These are phyloP conservation scores for Gnaphalium uliginosum DNA, from an alignment of 129 eudicot genomes.

Conservation along the genomic window DNA sequence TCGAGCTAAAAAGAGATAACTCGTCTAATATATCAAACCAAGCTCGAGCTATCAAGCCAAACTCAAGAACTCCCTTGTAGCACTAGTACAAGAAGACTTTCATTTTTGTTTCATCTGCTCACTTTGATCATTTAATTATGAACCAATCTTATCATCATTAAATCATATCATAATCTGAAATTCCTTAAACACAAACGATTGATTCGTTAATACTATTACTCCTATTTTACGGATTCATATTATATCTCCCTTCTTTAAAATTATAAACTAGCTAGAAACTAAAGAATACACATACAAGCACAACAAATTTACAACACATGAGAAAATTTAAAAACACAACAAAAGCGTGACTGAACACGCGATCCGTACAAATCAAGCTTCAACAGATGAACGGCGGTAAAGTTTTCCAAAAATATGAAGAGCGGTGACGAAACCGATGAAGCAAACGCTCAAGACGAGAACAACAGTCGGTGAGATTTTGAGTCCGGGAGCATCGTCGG, in stretches of 20 bases:
- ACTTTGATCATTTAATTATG: too few species aligned
- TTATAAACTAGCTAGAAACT: too few species aligned
- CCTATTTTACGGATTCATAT: too few species aligned
- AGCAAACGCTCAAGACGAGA: constrained; percentile 74
- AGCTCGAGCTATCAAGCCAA: too few species aligned
- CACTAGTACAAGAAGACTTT: too few species aligned
- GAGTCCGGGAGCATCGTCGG: constrained; percentile 85
- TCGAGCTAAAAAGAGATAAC: not conserved
- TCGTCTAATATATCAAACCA: not conserved
- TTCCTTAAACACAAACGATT: not conserved
- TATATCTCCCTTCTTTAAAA: too few species aligned
- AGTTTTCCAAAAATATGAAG: constrained; percentile 80
- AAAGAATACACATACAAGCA: not conserved
- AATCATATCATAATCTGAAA: not conserved
- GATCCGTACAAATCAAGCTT: constrained; percentile 27
- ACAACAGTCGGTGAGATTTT: constrained; percentile 76
- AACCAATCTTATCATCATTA: not conserved
- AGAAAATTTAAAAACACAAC: constrained; percentile 5
- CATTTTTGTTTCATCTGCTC: too few species aligned
- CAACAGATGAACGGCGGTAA: constrained; percentile 55
- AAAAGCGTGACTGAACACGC: not conserved
- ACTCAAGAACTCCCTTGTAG: too few species aligned
- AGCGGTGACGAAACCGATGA: constrained; percentile 77
- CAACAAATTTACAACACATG: not conserved
- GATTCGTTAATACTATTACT: too few species aligned